Evolutionary conservation across 345 rosid species (phyloP), one percentile per base, ranked within the genome.

Genomic region (Dipteronia sinensis): DNA sequence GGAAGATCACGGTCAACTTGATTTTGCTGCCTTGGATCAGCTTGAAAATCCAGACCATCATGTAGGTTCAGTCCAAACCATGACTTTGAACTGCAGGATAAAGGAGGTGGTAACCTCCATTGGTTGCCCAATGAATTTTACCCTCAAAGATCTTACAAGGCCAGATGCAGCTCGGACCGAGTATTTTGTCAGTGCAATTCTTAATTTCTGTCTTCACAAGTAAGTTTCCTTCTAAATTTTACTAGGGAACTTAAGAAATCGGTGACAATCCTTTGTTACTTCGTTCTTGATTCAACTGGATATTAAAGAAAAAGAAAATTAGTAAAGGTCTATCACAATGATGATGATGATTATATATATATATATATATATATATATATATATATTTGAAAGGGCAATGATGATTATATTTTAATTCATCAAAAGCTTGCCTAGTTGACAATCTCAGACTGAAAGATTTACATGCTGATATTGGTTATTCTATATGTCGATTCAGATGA

Each of bases 11-110:
- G 97, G 89, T 53, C 98, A 91, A 73, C 77, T 93, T 78, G 98
- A 89, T 55, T 94, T 94, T 72, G 82, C 86, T 10, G 95, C 93
- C 6, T 77, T 97, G 77, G 98, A 87, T 86, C 87, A 85, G 82
- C 82, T 97, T 22, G 99, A 97, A 89, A 94, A 91, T 76, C 99
- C 98, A n/a, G 95, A 94, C 66, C 83, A 82, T 74, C 93, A 90
- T 69, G 72, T 65, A 7, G 93, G 87, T 4, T 89, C 95, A 0
- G 67, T 88, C 49, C 87, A 82, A 66, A 66, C 44, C 12, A 83
- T 89, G 85, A 88, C 84, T 69, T 78, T 88, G 71, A 89, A 78
- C 71, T 23, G 67, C 71, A 89, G 82, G 84, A 66, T 96, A 38
- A 89, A 81, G 77, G 83, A 85, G 72, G 72, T 89, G 71, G 31